Evolutionary conservation across 2,329 filamentous ascomycete species (phyloP).

Genomic region (Zasmidium angulare): DNA sequence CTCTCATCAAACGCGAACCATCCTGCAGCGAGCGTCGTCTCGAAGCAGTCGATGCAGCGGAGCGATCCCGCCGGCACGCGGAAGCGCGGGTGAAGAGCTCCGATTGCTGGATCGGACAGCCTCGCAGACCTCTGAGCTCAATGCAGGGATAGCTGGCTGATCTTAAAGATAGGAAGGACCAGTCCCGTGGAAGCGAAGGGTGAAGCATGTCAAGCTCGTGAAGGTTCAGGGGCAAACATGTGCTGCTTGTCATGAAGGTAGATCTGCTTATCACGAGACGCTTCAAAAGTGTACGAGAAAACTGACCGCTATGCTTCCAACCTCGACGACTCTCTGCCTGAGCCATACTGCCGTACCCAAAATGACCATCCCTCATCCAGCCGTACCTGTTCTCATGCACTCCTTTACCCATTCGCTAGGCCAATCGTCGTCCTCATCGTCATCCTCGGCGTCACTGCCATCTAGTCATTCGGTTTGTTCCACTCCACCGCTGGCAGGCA

Average conservation of each 20-base stretch:
- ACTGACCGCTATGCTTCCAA: not conserved
- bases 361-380: not conserved
- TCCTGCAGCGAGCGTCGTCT: no score
- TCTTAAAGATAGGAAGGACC: no score
- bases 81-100: no score
- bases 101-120: no score
- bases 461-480: conserved; percentile 1
- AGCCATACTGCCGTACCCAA: not conserved
- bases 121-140: no score
- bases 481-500: conserved; percentile 16
- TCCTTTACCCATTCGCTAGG: not conserved
- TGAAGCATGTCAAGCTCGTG: no score
- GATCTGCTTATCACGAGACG: not conserved
- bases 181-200: no score
- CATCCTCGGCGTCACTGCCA: not conserved
- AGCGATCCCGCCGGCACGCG: no score
- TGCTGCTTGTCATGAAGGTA: not conserved
- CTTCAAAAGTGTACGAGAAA: not conserved
- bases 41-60: no score
- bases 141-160: no score
- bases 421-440: not conserved
- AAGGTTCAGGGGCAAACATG: no score
- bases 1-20: no score
- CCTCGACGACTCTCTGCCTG: not conserved
- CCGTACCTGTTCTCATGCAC: not conserved